phyloP scores from a whole-genome alignment of 2,329 filamentous ascomycete genomes.

The Emericellopsis atlantica region DNA sequence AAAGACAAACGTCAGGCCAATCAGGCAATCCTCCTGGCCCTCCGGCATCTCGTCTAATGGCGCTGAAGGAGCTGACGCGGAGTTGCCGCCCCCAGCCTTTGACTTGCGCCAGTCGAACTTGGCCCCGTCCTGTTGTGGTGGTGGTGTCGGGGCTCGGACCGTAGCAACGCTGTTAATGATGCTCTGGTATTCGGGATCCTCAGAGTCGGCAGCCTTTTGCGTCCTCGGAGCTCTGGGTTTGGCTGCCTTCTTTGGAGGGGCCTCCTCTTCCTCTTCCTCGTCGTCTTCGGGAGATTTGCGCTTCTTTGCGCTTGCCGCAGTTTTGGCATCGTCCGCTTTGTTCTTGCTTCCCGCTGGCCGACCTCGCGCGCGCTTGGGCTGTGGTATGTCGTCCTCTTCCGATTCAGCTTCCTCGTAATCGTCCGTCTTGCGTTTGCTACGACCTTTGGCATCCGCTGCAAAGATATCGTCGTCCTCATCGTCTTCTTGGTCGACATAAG shows the following conservation, averaged over 20 bases:
- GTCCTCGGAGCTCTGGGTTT: conserved; percentile 45
- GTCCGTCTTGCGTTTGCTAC: conserved; percentile 57
- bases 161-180: conserved; percentile 83
- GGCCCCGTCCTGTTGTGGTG: conserved; percentile 53
- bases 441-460: conserved; percentile 54
- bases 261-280: conserved; percentile 45
- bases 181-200: conserved; percentile 60
- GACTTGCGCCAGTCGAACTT: conserved; percentile 74
- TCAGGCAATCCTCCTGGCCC: conserved; percentile 80
- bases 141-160: conserved; percentile 73
- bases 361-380: conserved; percentile 42
- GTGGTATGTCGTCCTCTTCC: conserved; percentile 54
- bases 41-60: conserved; percentile 62
- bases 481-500: conserved; percentile 46
- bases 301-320: conserved; percentile 30
- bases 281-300: conserved; percentile 44
- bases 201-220: conserved; percentile 54
- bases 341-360: conserved; percentile 8
- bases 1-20: conserved; percentile 86
- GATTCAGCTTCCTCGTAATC: conserved; percentile 63
- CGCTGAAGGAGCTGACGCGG: conserved; percentile 46
- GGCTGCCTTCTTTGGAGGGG: conserved; percentile 46
- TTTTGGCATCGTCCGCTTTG: conserved; percentile 12
- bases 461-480: conserved; percentile 69
- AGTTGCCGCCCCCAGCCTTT: conserved; percentile 42